Evolutionary conservation across 345 rosid species (phyloP), one percentile per base, ranked within the genome.

Genomic region (Rhizophora mangle): DNA sequence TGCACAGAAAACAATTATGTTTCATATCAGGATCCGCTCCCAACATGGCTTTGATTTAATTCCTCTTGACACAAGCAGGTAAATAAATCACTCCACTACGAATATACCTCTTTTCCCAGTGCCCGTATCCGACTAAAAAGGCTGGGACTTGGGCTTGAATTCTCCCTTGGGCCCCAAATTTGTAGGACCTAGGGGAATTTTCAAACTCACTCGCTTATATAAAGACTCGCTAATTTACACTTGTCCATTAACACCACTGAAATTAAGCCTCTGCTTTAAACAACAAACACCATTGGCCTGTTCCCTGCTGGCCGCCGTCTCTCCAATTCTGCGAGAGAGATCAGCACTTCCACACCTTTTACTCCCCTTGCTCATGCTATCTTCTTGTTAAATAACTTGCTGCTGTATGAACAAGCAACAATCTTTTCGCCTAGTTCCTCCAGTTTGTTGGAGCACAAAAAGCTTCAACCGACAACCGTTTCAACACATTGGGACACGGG

Each of bases 401-500:
- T 68, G 63, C 77, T 60, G 69, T 70, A 76, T 68, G 59, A 71
- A 62, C 54, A 54, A 64, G 68, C 57, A 64, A 6, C 13, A 6
- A 54, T 68, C 22, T 36, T 47, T 49, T 49, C 15, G 27, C 58
- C 65, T 21, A 22, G 63, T 73, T 70, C 75, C 83, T 81, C 86
- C 82, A 72, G 10, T 78, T 70, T 55, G 82, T 72, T 55, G 91
- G 89, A 22, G 90, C 54, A 70, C 98, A 93, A 52, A 87, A 84
- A 30, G 97, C 97, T 83, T 90, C 98, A 21, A 89, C 93, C 0
- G 97, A 79, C 76, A 93, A 78, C 65, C 86, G 80, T 83, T 93
- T 93, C 82, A 88, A 57, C 62, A 87, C 88, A 56, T 85, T 87
- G 8, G 98, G 98, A 81, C 98, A 93, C 10, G 98, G 98, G 53